Evolutionary conservation across 148 eudicot genomes (phyloP), one percentile per base, ranked within the genome.

Genomic region (Arctostaphylos glauca): DNA sequence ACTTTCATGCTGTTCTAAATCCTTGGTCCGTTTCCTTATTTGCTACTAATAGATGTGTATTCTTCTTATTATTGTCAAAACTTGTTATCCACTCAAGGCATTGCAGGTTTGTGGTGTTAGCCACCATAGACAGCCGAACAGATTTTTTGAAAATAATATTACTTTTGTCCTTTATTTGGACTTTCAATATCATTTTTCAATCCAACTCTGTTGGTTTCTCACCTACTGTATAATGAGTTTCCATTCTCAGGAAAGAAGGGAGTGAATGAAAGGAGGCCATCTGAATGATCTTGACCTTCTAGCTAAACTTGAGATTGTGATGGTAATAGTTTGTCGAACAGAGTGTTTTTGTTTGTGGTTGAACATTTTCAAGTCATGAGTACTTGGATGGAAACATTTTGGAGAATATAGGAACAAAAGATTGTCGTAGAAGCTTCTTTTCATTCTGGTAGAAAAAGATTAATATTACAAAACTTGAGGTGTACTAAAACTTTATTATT

Each of bases 241-340:
- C 31, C 47, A 9, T 43, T 71, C n/a, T 44, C 49, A 71, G 6
- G 49, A 44, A 71, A 58, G 64, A 16, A 3, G 47, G 47, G 47
- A 15, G 47, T 16, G 71, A 23, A 66, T 43, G 48, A 6, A 71
- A 71, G 21, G 75, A 71, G 75, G 75, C 49, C 49, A 6, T 71
- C 9, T 31, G 74, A 41, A 70, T 38, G 74, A 43, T 18, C 49
- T 12, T 41, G 75, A 16, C 49, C 75, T 71, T 66, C 3, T 71
- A 68, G 49, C 49, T 71, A 43, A 71, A 67, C 18, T 71, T 71
- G 49, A 71, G 75, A 71, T 71, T 71, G 75, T n/a, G n/a, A n/a
- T n/a, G n/a, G n/a, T 72, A 46, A 72, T 72, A 44, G 46, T 16
- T 46, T 19, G n/a, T 46, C 5, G 7, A 72, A 8, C 21, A 5